Base-by-base conservation (phyloP, 1,284 basidiomycete species). In the Schizophyllum commune region DNA sequence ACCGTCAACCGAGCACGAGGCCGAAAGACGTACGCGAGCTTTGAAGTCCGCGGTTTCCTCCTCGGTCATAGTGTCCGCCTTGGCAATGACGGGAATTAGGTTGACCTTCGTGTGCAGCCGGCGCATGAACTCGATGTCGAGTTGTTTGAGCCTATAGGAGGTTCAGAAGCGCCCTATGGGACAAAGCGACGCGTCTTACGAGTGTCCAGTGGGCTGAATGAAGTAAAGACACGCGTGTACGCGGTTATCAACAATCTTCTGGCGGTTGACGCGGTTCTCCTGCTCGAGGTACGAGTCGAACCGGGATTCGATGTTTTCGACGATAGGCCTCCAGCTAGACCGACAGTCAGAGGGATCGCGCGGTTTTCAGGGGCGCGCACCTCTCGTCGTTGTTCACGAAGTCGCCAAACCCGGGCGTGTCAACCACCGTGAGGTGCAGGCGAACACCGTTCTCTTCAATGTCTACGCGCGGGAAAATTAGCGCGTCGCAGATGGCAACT, bases 311-410 rank as follows among this genome's bases (percentile, higher is more conserved):
- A 98, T 98, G 79, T 96, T 94, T 74, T 97, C 94, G 51, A 97
- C 84, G 66, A 98, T 96, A 59, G 96, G 96, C 75, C 92, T 96
- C 96, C 96, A 98, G 75, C 94, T 94, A 67, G 33, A 32, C 47
- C 65, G 51, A 64, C 39, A 58, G 55, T 63, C 57, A 66, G 60
- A 61, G 52, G 61, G 55, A 57, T 63, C 61, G 61, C 63, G 57
- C 54, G 61, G 60, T 63, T 54, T 58, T 39, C 58, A 61, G 65
- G 67, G 65, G 27, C 62, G 71, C 73, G 65, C 69, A 93, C 92
- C 93, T 94, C 69, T 96, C 93, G 67, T 96, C 92, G 74, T 98
- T 98, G 83, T 98, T 97, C 72, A 98, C 94, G 74, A 95, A 97
- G 76, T 98, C 95, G 62, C 95, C 95, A 69, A 96, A 98, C 32